phyloP scores from a whole-genome alignment of 2,329 filamentous ascomycete species.

The Aspergillus fructus region DNA sequence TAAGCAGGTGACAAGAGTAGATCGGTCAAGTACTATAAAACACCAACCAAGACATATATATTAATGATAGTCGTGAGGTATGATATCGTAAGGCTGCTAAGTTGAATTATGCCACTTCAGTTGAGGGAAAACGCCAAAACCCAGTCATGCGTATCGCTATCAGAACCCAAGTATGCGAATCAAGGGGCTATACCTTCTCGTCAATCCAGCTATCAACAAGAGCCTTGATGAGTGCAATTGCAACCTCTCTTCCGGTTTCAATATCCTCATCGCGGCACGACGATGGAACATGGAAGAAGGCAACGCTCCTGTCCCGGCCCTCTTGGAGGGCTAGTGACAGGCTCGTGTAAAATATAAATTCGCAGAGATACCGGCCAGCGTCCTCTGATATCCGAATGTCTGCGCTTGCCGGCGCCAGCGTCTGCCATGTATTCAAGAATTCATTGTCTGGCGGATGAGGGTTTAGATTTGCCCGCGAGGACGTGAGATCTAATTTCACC shows the following conservation, averaged over 20 bases:
- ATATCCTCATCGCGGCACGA: slow-evolving; percentile 51
- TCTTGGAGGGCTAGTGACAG: slow-evolving; percentile 47
- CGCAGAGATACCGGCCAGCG: slow-evolving; percentile 71
- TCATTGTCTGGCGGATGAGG: slow-evolving; percentile 33
- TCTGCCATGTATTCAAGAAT: slow-evolving; percentile 37
- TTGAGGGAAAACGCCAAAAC: background rate
- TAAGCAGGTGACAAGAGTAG: too few relatives aligned
- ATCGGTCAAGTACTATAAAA: background rate
- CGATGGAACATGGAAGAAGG: slow-evolving; percentile 73
- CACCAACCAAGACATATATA: background rate
- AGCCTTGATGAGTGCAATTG: slow-evolving; percentile 44
- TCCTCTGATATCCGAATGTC: slow-evolving; percentile 63
- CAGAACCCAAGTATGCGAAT: background rate
- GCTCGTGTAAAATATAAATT: slow-evolving; percentile 74
- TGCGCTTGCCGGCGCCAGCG: slow-evolving; percentile 27
- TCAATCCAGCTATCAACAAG: slow-evolving; percentile 43
- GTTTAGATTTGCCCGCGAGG: background rate
- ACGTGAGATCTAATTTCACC: background rate
- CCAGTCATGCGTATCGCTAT: background rate
- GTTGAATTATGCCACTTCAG: background rate
- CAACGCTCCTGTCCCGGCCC: slow-evolving; percentile 46
- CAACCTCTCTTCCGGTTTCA: slow-evolving; percentile 39
- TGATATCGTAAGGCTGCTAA: background rate
- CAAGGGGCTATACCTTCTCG: slow-evolving; percentile 2
- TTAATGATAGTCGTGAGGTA: background rate